Evolutionary conservation across 2,329 filamentous ascomycete genomes (phyloP).

Genomic region (Juglanconis juglandina): DNA sequence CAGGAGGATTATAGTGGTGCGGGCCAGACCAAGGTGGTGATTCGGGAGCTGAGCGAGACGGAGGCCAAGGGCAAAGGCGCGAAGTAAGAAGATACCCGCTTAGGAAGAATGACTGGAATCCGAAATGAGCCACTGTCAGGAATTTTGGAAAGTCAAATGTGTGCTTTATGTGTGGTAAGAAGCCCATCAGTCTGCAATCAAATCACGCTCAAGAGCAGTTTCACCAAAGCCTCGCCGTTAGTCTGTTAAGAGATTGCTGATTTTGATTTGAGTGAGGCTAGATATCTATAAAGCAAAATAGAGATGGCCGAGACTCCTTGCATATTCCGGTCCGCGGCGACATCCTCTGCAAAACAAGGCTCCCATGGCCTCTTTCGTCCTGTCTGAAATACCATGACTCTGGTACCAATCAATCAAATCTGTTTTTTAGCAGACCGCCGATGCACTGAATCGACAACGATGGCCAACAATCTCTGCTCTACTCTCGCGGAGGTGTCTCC

Average conservation of each 20-base stretch:
- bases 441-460: too few species aligned
- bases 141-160: neutral
- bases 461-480: neutral
- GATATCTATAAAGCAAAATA: slow-evolving; percentile 9
- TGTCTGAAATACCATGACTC: neutral
- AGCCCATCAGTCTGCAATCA: neutral
- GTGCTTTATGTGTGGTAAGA: slow-evolving; percentile 4
- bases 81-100: slow-evolving; percentile 45
- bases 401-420: neutral
- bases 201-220: neutral
- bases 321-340: neutral
- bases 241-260: slow-evolving; percentile 1
- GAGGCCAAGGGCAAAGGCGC: slow-evolving; percentile 83
- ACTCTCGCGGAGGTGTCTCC: neutral
- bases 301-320: neutral
- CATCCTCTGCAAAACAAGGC: neutral
- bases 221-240: too few species aligned
- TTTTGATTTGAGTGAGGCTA: slow-evolving; percentile 1
- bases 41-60: slow-evolving; percentile 79
- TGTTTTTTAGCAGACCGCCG: neutral
- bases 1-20: slow-evolving; percentile 73
- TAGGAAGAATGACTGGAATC: neutral
- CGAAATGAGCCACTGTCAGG: neutral
- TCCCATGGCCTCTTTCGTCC: neutral
- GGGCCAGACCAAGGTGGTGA: slow-evolving; percentile 71